Evolutionary conservation across 306 rosid species (phyloP).

Genomic region (Crataegus laevigata): DNA sequence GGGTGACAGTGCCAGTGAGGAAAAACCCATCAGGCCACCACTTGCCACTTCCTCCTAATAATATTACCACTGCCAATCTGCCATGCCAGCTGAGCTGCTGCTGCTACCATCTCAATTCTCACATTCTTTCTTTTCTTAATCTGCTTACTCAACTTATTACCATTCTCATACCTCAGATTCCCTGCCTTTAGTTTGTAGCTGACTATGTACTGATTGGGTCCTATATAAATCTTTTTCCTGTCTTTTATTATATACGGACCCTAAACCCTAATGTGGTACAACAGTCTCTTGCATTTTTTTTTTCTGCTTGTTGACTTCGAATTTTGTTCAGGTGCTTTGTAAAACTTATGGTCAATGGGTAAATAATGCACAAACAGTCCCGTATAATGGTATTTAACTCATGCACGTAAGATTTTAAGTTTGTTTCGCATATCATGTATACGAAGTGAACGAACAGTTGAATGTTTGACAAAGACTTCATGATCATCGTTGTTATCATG

Average conservation of each 20-base stretch:
- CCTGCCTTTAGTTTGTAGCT: background rate
- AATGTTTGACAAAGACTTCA: no score
- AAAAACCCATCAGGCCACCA: background rate
- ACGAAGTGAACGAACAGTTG: no score
- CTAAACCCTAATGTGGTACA: background rate
- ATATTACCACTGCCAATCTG: background rate
- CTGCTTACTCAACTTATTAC: background rate
- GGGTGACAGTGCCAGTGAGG: background rate
- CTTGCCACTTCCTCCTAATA: background rate
- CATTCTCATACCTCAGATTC: background rate
- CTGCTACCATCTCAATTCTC: background rate
- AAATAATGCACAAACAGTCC: no score
- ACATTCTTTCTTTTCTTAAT: background rate
- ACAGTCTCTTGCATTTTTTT: no score
- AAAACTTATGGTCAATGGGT: no score
- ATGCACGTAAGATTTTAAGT: no score
- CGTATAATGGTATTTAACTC: no score
- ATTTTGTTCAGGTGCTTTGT: no score
- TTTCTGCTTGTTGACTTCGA: background rate
- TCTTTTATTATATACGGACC: background rate
- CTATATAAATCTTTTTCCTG: background rate
- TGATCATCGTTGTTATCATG: no score
- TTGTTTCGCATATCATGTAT: background rate
- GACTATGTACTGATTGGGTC: background rate
- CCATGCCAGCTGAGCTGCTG: background rate